phyloP scores from a whole-genome alignment of 2,329 filamentous ascomycete genomes.

The Phyllosticta capitalensis region DNA sequence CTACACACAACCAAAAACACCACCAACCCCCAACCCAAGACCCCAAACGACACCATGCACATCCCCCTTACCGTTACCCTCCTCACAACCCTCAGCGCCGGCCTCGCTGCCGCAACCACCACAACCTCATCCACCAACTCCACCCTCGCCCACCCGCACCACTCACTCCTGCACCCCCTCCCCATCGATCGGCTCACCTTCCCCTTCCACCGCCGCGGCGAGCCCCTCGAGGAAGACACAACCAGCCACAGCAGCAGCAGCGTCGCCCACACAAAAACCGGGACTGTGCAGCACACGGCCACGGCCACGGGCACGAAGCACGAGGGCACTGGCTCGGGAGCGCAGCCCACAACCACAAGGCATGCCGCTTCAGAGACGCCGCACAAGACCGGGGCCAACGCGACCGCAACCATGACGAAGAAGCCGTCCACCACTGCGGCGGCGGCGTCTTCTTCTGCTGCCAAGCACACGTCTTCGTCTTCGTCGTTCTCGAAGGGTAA shows the following conservation, averaged over 20 bases:
- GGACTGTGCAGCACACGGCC: no score
- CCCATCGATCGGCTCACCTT: background rate
- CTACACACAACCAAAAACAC: background rate
- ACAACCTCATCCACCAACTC: background rate
- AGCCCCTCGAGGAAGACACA: background rate
- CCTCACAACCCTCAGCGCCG: background rate
- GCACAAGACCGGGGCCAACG: no score
- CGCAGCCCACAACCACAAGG: no score
- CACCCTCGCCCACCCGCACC: background rate
- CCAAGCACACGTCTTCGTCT: background rate
- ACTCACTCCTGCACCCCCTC: background rate
- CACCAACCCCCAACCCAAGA: background rate
- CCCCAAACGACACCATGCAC: background rate
- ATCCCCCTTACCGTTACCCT: background rate
- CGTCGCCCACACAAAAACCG: background rate
- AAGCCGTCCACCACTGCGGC: background rate
- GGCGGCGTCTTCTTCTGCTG: background rate
- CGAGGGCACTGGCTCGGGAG: no score
- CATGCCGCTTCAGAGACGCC: no score
- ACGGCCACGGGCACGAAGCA: no score
- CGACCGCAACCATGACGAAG: background rate
- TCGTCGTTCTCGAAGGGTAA: background rate
- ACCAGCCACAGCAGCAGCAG: background rate
- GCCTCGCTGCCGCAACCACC: background rate
- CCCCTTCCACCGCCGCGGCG: background rate